These are phyloP conservation scores for Paspalum notatum DNA, from an alignment of 176 grass and related monocot genomes.

Conservation along the genomic window DNA sequence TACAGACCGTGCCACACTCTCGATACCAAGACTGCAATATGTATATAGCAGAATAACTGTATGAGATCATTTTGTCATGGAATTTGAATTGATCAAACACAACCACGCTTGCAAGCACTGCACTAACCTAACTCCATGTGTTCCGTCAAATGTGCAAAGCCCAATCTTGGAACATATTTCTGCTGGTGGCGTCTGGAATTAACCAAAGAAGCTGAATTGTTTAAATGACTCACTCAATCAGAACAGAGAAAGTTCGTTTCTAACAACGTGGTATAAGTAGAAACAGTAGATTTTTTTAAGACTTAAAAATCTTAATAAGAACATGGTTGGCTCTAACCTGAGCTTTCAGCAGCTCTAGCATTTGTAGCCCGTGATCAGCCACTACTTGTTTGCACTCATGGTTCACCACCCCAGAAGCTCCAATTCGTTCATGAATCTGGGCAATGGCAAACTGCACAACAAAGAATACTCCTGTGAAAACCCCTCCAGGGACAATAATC, in stretches of 20 bases:
- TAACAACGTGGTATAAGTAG: background rate
- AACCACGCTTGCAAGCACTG: background rate
- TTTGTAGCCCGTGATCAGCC: conserved; percentile 65
- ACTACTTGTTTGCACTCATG: conserved; percentile 85
- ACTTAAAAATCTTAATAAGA: background rate
- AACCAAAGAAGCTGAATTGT: conserved; percentile 18
- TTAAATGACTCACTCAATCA: background rate
- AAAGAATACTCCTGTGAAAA: conserved; percentile 18
- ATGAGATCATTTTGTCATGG: background rate
- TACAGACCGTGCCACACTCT: conserved; percentile 46
- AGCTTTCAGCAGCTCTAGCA: conserved; percentile 66
- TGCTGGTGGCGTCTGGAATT: conserved; percentile 58
- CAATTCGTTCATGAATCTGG: conserved; percentile 83
- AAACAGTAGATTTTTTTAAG: background rate
- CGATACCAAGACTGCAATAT: conserved; percentile 51
- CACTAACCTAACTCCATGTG: conserved; percentile 62
- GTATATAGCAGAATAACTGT: conserved; percentile 3
- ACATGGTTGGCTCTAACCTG: conserved; percentile 46
- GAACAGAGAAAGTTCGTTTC: background rate
- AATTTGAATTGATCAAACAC: conserved; percentile 19
- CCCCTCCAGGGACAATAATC: background rate
- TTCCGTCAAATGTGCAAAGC: conserved; percentile 62
- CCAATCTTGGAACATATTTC: conserved; percentile 76
- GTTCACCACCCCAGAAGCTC: conserved; percentile 74
- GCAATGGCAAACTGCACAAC: conserved; percentile 57